phyloP scores from a whole-genome alignment of 176 grass and related monocot genomes.

The Aegilops tauschii region DNA sequence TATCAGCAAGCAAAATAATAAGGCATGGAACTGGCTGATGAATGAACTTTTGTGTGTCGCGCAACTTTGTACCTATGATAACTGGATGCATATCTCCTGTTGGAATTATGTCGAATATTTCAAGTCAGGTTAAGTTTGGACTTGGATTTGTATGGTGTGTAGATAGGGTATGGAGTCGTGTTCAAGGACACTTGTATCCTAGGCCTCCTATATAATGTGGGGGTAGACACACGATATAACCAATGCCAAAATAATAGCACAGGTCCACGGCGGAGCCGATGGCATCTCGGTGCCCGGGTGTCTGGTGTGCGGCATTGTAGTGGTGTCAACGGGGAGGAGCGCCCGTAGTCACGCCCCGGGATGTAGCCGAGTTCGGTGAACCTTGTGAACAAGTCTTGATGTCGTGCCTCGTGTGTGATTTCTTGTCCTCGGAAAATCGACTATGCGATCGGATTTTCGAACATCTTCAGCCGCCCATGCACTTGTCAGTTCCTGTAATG shows the following conservation, averaged over 20 bases:
- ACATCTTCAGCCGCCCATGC: background rate
- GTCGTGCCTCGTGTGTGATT: no score
- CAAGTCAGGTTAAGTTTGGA: background rate
- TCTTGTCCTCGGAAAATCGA: no score
- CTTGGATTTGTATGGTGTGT: background rate
- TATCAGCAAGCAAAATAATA: background rate
- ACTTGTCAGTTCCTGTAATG: background rate
- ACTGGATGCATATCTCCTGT: conserved; percentile 1
- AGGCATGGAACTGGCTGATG: background rate
- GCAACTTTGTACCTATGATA: background rate
- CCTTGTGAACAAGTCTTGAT: no score
- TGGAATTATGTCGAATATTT: background rate
- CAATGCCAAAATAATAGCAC: no score
- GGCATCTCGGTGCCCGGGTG: no score
- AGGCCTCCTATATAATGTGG: background rate
- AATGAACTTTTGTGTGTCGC: background rate
- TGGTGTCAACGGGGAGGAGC: no score
- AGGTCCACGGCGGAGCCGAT: no score
- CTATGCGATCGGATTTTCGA: background rate
- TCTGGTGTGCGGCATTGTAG: no score
- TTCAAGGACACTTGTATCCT: background rate
- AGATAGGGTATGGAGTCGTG: no score
- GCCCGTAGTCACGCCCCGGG: no score
- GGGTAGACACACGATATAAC: no score
- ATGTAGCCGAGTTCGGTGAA: no score